Base-by-base conservation (phyloP, 179 eudicot species). In the Sideroxylon spinosum region DNA sequence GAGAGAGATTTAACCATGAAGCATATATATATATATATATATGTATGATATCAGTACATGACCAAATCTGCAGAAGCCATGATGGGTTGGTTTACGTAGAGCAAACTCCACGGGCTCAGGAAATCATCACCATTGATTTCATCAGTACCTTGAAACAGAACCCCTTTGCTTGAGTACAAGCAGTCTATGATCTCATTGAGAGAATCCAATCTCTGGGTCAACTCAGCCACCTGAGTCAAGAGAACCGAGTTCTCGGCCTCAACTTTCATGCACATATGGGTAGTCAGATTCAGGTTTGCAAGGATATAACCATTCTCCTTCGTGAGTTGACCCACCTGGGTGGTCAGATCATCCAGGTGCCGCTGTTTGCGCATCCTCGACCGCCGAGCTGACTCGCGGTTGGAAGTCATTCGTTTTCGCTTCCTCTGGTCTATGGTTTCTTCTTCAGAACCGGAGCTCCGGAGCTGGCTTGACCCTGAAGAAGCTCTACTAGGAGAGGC, bases 211-310 rank as follows among this genome's bases (percentile, higher is more conserved):
- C 89, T 77, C 68, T 90, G 85, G 22, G 68, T 86, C 68, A 91
- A 83, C 86, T 91, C 96, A 66, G 79, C 79, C 19, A 90, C 65
- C 83, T 88, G 96, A 57, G 92, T 92, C 60, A 80, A 71, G 0
- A 91, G 85, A 60, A 91, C 82, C 19, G 90, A 88, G 76, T 90
- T 91, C 78, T 91, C 92, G 4, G 88, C 86, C 72, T 91, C 96
- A 0, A 86, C 23, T 37, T 79, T 82, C 48, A 86, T 37, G 66
- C 67, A 80, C 44, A 86, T 75, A 66, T 85, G 92, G 20, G 81
- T 74, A 0, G 85, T 85, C 5, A 78, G 52, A 25, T 63, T 82
- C 10, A 84, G 52, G 79, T 80, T 86, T 6, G 77, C 68, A 14
- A 84, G 61, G 32, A 91, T 77, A 16, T 78, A 84, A 11, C 57